These are phyloP conservation scores for Penicillium brasilianum DNA, from an alignment of 2,329 filamentous ascomycete species.

Conservation along the genomic window DNA sequence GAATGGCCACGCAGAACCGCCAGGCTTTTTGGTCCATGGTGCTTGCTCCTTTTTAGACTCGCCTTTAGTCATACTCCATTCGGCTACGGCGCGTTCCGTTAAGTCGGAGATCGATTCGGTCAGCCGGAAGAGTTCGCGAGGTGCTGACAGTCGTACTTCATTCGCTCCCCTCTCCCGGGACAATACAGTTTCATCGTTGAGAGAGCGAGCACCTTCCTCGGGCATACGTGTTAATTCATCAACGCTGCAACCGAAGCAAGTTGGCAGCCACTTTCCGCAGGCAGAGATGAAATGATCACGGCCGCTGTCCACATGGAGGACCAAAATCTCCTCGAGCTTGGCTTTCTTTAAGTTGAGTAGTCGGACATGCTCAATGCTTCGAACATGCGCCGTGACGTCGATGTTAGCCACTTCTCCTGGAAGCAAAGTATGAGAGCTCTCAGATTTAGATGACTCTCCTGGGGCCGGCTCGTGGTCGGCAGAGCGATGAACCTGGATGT, in stretches of 20 bases:
- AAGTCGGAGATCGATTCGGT: conserved; percentile 76
- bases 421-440: conserved; percentile 68
- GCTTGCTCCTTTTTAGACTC: conserved; percentile 40
- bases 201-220: conserved; percentile 74
- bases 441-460: conserved; percentile 33
- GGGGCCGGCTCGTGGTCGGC: conserved; percentile 44
- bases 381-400: conserved; percentile 70
- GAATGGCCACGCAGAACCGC: conserved; percentile 63
- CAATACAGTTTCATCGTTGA: conserved; percentile 45
- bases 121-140: conserved; percentile 85
- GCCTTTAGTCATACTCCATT: conserved; percentile 64
- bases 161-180: conserved; percentile 42
- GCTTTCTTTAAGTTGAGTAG: conserved; percentile 71
- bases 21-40: conserved; percentile 58
- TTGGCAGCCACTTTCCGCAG: conserved; percentile 76
- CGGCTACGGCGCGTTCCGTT: conserved; percentile 62
- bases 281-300: conserved; percentile 91
- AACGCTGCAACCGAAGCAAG: conserved; percentile 83
- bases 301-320: conserved; percentile 81
- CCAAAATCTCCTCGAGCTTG: conserved; percentile 81
- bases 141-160: conserved; percentile 72
- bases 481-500: conserved; percentile 65
- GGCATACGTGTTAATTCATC: conserved; percentile 86
- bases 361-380: conserved; percentile 66
- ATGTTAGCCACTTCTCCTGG: conserved; percentile 83